Base-by-base conservation (phyloP, 345 rosid genomes). In the Eucalyptus albens region DNA sequence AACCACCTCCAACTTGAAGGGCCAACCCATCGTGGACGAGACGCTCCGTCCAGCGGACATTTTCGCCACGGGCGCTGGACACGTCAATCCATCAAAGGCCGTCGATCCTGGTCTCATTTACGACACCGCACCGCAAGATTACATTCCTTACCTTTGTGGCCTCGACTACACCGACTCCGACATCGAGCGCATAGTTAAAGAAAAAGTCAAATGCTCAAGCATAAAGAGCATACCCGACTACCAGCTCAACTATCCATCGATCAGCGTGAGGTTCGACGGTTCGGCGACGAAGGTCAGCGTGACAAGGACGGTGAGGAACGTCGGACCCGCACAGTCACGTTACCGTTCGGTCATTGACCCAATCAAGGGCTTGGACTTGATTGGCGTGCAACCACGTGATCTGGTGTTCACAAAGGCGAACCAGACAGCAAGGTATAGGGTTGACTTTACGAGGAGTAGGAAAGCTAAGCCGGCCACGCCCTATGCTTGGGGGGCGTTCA, bases 1-100 rank as follows among this genome's bases (percentile, higher is more conserved):
- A 17, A 85, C 92, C 90, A 19, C 45, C 40, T 26, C 89, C 42
- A 89, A 92, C 87, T 86, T 59, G 88, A 91, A 91, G 50, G 93
- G 93, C 19, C 50, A 87, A 56, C 93, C 50, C 60, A 92, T 94
- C 15, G 47, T 89, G 42, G 98, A 96, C 87, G 92, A 95, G 53
- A 93, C 86, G 13, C 92, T 91, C 31, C 86, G 91, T 50, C 94
- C 93, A 29, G 94, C 97, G 21, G 93, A 94, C 88, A 51, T 94
- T 44, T 95, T 95, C 22, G 94, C 94, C 83, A 92, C 80, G 29
- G 99, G 98, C 29, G 93, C 96, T 12, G 98, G 96, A 16, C 94
- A 95, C 26, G 94, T 94, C 29, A 93, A 95, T 88, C 95, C 97
- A 24, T 92, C 94, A 17, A 91, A 89, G 31, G 98, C 98, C 26